Evolutionary conservation across 345 rosid species (phyloP).

Genomic region (Microcos paniculata): DNA sequence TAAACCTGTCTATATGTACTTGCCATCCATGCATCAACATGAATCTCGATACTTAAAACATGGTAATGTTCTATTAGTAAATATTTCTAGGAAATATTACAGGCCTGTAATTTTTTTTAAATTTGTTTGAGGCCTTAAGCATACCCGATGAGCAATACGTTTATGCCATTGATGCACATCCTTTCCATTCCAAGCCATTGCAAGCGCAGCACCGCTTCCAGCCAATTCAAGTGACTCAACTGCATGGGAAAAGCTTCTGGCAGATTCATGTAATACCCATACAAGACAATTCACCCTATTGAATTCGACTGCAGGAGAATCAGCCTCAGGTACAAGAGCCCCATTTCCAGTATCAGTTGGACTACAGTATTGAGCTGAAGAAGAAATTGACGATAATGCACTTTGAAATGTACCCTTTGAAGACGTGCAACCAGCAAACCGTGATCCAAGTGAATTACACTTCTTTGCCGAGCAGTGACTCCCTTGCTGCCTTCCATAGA

Average conservation of each 20-base stretch:
- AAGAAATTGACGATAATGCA: constrained; percentile 31
- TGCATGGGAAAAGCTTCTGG: constrained; percentile 52
- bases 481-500: constrained; percentile 26
- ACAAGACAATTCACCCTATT: constrained; percentile 56
- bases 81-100: neutral
- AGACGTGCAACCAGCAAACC: constrained; percentile 17
- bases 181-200: constrained; percentile 73
- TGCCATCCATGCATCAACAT: neutral
- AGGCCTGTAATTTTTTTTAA: neutral
- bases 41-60: neutral
- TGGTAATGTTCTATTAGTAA: neutral
- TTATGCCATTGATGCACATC: constrained; percentile 69
- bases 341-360: constrained; percentile 28
- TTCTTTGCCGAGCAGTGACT: constrained; percentile 20
- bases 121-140: neutral
- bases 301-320: constrained; percentile 30
- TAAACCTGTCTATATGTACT: neutral
- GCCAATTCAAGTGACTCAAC: constrained; percentile 48
- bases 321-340: constrained; percentile 21
- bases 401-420: constrained; percentile 22
- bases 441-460: constrained; percentile 16
- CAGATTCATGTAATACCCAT: constrained; percentile 63
- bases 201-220: constrained; percentile 48
- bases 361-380: constrained; percentile 25
- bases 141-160: constrained; percentile 51